These are phyloP conservation scores for Colletotrichum cereale DNA, from an alignment of 2,329 filamentous ascomycete genomes.

Conservation along the genomic window DNA sequence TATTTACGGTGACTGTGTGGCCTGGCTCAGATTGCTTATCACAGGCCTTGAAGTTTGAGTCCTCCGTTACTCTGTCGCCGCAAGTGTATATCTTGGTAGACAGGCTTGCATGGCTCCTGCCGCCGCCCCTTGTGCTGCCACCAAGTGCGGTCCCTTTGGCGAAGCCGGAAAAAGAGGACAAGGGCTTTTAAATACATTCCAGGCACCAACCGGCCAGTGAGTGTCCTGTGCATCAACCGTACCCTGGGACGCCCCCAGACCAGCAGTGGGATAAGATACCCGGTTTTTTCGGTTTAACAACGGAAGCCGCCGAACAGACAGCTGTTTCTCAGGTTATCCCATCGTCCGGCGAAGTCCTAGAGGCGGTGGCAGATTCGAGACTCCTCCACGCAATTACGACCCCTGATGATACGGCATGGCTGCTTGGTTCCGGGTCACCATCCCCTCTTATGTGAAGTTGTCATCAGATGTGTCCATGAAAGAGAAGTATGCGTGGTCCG, in stretches of 20 bases:
- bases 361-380: constrained; percentile 43
- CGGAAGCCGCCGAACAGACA: constrained; percentile 42
- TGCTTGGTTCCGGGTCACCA: constrained; percentile 52
- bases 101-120: too few species aligned
- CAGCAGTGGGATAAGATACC: too few species aligned
- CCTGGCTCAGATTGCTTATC: background rate
- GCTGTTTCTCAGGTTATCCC: constrained; percentile 33
- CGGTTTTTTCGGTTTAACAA: constrained; percentile 53
- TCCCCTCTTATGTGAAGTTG: constrained; percentile 55
- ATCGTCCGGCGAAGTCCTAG: constrained; percentile 41
- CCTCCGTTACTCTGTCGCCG: too few species aligned
- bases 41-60: background rate
- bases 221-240: too few species aligned
- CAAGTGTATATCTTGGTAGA: too few species aligned
- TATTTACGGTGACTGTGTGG: background rate
- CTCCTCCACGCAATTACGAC: constrained; percentile 58
- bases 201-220: too few species aligned
- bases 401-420: constrained; percentile 58
- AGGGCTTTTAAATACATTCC: too few species aligned
- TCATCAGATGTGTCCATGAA: constrained; percentile 74
- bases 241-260: constrained; percentile 59
- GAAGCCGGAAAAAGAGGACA: too few species aligned
- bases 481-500: constrained; percentile 57
- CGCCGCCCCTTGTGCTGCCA: too few species aligned
- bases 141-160: too few species aligned